phyloP scores from a whole-genome alignment of 345 rosid genomes.

The Syzygium grande region DNA sequence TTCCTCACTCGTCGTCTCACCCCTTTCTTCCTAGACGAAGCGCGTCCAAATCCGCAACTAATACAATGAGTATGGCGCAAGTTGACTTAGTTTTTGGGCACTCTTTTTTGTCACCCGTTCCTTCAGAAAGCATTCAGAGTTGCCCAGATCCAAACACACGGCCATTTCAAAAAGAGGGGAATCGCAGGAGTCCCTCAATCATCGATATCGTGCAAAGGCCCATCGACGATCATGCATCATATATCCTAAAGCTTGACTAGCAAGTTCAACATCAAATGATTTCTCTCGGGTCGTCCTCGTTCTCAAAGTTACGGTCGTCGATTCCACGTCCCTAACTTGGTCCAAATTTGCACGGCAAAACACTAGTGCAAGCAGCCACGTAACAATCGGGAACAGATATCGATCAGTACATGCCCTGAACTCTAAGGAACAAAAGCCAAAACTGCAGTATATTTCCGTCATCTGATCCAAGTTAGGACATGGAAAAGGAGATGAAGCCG shows the following conservation, averaged over 20 bases:
- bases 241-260: not conserved
- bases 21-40: not conserved
- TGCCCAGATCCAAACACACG: not conserved
- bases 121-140: not conserved
- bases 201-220: not conserved
- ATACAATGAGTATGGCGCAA: not conserved
- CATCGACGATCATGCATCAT: not conserved
- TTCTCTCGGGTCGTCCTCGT: not conserved
- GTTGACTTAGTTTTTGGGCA: not conserved
- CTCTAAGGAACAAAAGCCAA: not conserved
- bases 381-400: not conserved
- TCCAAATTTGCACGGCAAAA: not conserved
- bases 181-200: not conserved
- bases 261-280: not conserved
- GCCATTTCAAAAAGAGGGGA: not conserved
- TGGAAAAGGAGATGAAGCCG: not conserved
- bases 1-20: accelerated
- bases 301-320: not conserved
- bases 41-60: not conserved
- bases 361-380: not conserved
- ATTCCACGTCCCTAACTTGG: not conserved
- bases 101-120: not conserved
- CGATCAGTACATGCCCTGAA: not conserved
- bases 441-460: not conserved
- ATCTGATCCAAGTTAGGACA: not conserved